Evolutionary conservation across 495 filamentous ascomycete genomes (phyloP).

Genomic region (Aspergillus olivimuriae): DNA sequence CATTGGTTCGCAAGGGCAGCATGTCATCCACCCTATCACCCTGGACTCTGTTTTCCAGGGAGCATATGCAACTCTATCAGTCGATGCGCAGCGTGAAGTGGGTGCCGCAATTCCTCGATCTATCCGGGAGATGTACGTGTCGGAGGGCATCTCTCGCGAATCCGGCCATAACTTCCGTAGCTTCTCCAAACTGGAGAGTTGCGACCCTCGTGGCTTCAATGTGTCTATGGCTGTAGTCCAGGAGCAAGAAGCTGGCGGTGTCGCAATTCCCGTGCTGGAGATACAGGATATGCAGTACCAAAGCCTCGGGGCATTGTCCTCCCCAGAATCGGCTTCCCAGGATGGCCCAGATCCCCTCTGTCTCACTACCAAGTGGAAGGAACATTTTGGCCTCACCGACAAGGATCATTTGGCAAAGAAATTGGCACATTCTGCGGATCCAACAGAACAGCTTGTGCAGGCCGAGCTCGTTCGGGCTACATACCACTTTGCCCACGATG

Average conservation of each 20-base stretch:
- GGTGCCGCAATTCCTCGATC: neutral
- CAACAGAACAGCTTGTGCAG: neutral
- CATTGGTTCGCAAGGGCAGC: neutral
- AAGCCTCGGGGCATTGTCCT: neutral
- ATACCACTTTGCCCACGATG: neutral
- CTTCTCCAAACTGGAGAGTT: neutral
- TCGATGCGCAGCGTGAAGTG: neutral
- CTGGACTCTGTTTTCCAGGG: conserved; percentile 5
- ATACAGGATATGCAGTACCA: neutral
- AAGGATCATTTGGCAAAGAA: neutral
- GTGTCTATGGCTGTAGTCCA: neutral
- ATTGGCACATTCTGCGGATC: neutral
- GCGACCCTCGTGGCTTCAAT: neutral
- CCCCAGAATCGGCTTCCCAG: neutral
- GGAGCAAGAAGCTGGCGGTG: neutral
- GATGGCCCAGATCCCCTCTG: neutral
- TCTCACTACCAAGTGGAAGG: neutral
- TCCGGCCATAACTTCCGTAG: neutral
- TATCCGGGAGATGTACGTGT: neutral
- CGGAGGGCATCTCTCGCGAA: neutral
- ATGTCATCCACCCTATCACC: conserved; percentile 7
- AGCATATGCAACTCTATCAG: neutral
- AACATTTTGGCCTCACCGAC: neutral
- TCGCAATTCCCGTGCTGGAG: neutral
- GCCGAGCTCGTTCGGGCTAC: neutral